These are phyloP conservation scores for Jatropha multifida DNA, from an alignment of 441 rosid species.

Conservation along the genomic window DNA sequence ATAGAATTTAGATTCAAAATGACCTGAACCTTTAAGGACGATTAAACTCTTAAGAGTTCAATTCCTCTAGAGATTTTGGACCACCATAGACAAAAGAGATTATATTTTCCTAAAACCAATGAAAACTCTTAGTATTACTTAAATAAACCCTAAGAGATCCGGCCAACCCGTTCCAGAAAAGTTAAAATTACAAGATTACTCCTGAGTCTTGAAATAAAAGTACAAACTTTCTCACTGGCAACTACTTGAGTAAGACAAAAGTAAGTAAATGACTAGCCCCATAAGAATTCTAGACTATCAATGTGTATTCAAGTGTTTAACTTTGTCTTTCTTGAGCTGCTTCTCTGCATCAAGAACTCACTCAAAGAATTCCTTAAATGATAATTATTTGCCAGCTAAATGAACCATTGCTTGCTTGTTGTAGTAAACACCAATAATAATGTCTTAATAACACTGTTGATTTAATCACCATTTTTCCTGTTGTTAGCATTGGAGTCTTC, in stretches of 20 bases:
- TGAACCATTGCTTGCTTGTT: not conserved
- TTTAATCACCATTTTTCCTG: not conserved
- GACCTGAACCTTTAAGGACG: not conserved
- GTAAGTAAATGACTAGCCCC: not conserved
- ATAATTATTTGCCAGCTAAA: not conserved
- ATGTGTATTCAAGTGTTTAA: not conserved
- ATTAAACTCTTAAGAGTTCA: not conserved
- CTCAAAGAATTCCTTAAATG: not conserved
- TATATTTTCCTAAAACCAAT: not conserved
- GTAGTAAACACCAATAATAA: not conserved
- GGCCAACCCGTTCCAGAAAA: too few relatives aligned
- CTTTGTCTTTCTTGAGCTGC: not conserved
- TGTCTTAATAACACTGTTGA: not conserved
- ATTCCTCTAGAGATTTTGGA: not conserved
- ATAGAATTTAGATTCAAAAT: not conserved
- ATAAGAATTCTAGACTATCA: not conserved
- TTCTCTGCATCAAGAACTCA: not conserved
- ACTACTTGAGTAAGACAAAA: not conserved
- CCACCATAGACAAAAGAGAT: not conserved
- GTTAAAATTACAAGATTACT: not conserved
- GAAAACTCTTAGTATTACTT: not conserved
- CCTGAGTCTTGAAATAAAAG: not conserved
- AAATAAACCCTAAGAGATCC: too few relatives aligned
- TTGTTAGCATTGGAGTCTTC: not conserved
- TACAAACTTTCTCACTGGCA: not conserved